Evolutionary conservation across 257 asterid genomes (phyloP).

Genomic region (Coffea canephora): DNA sequence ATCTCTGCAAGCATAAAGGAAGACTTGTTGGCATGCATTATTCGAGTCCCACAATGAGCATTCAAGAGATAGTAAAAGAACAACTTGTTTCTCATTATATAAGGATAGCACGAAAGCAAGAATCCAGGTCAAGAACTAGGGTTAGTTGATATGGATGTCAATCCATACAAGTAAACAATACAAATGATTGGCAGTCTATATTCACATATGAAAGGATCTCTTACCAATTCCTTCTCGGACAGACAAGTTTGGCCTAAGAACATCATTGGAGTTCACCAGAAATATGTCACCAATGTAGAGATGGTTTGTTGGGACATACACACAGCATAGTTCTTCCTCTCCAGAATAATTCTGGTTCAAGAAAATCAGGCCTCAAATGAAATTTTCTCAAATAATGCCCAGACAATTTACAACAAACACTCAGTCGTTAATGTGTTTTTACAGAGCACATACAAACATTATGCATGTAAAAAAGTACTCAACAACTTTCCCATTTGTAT

Average conservation of each 20-base stretch:
- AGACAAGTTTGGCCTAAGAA: conserved; percentile 51
- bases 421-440: background rate
- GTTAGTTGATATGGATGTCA: background rate
- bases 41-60: background rate
- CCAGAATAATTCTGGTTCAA: conserved; percentile 39
- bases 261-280: conserved; percentile 45
- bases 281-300: conserved; percentile 54
- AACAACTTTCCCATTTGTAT: background rate
- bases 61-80: background rate
- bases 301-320: conserved; percentile 54
- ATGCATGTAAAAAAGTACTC: background rate
- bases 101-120: background rate
- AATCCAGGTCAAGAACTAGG: background rate
- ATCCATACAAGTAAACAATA: background rate
- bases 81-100: background rate
- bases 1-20: conserved; percentile 33
- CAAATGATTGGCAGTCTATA: background rate
- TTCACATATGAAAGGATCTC: background rate
- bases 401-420: background rate
- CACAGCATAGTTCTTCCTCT: conserved; percentile 52
- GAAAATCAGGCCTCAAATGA: background rate
- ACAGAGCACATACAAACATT: background rate
- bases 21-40: conserved; percentile 4
- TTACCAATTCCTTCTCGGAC: conserved; percentile 59
- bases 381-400: background rate